Evolutionary conservation across 768 basidiomycete genomes (phyloP), one percentile per base, ranked within the genome.

Genomic region (Mycena olivaceomarginata): DNA sequence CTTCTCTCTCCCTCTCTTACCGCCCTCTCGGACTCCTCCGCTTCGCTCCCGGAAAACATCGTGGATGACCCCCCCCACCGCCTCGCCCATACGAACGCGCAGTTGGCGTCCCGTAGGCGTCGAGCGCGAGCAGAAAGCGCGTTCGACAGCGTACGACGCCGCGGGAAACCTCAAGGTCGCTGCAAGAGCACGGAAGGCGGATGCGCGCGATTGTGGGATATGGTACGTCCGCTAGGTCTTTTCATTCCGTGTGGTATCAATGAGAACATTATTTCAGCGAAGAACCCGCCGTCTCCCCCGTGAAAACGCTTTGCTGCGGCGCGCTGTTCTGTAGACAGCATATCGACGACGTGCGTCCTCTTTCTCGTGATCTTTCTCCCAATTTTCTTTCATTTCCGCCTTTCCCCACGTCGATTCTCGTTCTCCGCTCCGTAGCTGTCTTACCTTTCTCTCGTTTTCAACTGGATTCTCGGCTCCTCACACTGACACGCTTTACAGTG

Each of bases 291-390:
- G 62, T 72, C 4, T 22, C 3, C 0, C 74, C 74, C 0, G 62
- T 73, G 0, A 67, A 70, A 0, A 79, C 78, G 15, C 65, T 65
- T 13, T 79, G 78, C 60, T 79, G 77, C 62, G 66, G 71, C 13
- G 66, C 77, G 25, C 63, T 79, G 15, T 76, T 79, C 39, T 79
- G 78, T 11, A n/a, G 31, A 31, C 67, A 65, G 53, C 78, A 79
- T n/a, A 79, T 79, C 39, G 62, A 79, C 51, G 67, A 63, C 11
- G 78, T 79, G 25, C 46, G 78, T 76, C 13, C 22, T 51, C 8
- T 37, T 22, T 43, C 18, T 46, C 48, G 8, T 41, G 9, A n/a
- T 4, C 25, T 31, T 31, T 22, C 25, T 25, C 25, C 25, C 25
- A 25, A 25, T 25, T 25, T 25, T 25, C 25, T 25, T 31, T 31